phyloP scores from a whole-genome alignment of 2,329 filamentous ascomycete genomes.

The Parastagonospora nodorum region DNA sequence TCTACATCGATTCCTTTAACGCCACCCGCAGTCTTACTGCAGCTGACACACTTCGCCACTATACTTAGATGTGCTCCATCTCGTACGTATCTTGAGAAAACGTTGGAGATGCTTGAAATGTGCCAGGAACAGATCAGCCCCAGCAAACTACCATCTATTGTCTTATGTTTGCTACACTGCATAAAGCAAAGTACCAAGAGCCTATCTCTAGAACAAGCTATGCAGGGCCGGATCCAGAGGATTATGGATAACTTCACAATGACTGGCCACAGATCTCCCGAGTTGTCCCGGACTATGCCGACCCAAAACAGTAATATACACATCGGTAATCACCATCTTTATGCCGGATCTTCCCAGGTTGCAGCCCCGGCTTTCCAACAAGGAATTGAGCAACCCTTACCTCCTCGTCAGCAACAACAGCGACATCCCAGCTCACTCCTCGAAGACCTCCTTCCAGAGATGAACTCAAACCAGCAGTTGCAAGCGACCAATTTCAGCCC shows the following conservation, averaged over 20 bases:
- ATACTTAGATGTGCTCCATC: conserved; percentile 26
- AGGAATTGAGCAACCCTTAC: no score
- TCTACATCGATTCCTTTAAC: conserved; percentile 20
- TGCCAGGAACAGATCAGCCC: conserved; percentile 27
- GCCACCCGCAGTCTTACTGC: conserved; percentile 34
- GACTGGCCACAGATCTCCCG: neutral
- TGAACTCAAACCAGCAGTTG: conserved; percentile 13
- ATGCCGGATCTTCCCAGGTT: neutral
- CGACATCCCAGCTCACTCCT: conserved; percentile 14
- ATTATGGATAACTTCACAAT: conserved; percentile 15
- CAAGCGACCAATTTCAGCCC: conserved; percentile 5
- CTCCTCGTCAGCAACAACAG: conserved; percentile 4
- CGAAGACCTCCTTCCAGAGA: conserved; percentile 27
- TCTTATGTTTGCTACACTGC: conserved; percentile 26
- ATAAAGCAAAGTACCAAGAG: conserved; percentile 15
- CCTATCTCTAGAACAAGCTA: conserved; percentile 13
- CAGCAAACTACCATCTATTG: conserved; percentile 29
- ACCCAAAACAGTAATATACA: no score
- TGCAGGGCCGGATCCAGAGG: conserved; percentile 16
- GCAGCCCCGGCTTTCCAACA: no score
- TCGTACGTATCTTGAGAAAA: conserved; percentile 21
- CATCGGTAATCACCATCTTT: no score
- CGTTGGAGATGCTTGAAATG: conserved; percentile 26
- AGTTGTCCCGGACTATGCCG: no score
- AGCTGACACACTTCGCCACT: conserved; percentile 30